A percentile compares a stretch with the other conserved stretches of the same genome.
Conservation (phyloP, 768 basidiomycete genomes). For the Suillus brevipes region DNA sequence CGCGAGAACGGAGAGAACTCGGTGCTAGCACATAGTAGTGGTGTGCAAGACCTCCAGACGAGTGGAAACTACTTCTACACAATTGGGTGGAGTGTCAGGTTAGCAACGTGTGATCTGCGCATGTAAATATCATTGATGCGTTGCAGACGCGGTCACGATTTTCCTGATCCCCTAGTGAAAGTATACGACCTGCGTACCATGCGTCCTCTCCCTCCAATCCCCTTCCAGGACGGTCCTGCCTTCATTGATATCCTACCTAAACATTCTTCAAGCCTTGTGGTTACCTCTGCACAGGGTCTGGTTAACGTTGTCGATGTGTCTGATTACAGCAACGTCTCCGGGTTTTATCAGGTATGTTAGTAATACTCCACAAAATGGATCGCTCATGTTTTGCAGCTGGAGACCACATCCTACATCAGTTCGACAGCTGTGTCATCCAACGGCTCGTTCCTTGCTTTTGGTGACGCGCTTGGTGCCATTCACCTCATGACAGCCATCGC, state of each 20-base stretch:
- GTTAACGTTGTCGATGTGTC: conserved; percentile 83
- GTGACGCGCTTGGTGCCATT: conserved; percentile 81
- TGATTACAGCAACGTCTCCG: conserved; percentile 62
- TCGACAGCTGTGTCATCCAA: conserved; percentile 82
- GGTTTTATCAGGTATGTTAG: conserved; percentile 74
- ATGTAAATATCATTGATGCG: neutral
- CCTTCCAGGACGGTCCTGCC: conserved; percentile 84
- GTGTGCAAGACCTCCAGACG: conserved; percentile 78
- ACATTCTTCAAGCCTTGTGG: conserved; percentile 68
- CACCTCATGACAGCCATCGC: conserved; percentile 81
- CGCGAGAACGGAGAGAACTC: conserved; percentile 51
- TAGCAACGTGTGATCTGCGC: conserved; percentile 5
- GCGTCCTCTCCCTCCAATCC: conserved; percentile 78
- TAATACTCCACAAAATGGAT: neutral
- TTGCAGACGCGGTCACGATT: conserved; percentile 78
- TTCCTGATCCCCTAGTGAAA: conserved; percentile 91
- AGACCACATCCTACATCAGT: conserved; percentile 73
- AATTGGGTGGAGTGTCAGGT: conserved; percentile 88
- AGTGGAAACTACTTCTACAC: conserved; percentile 82
- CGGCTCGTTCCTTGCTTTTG: conserved; percentile 90
- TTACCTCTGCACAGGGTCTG: conserved; percentile 79
- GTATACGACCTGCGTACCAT: conserved; percentile 87
- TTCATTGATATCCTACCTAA: conserved; percentile 82
- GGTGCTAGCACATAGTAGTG: conserved; percentile 78
- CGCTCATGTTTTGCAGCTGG: conserved; percentile 46